A percentile compares a stretch with the other conserved stretches of the same genome.
phyloP scores from a whole-genome alignment of 2,329 filamentous ascomycete genomes.

The Thermomyces lanuginosus region DNA sequence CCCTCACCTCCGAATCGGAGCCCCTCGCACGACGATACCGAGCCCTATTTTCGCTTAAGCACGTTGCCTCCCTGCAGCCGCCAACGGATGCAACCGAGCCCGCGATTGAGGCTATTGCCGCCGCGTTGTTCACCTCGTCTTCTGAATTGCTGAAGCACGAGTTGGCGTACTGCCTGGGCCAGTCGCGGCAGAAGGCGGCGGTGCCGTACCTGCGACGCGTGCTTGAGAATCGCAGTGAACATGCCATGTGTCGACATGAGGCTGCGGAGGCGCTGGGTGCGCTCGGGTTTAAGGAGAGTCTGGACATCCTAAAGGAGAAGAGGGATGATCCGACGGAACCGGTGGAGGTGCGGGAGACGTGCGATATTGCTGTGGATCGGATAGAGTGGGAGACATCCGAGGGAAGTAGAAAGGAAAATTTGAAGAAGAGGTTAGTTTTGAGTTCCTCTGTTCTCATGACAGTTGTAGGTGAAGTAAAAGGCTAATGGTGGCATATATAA shows the following conservation, averaged over 20 bases:
- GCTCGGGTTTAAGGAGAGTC: constrained; percentile 55
- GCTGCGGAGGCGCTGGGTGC: constrained; percentile 89
- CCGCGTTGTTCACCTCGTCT: constrained; percentile 63
- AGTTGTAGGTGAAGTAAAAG: constrained; percentile 6
- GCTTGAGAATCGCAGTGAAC: constrained; percentile 62
- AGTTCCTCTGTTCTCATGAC: constrained; percentile 3
- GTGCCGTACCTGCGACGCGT: constrained; percentile 57
- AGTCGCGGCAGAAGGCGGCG: constrained; percentile 63
- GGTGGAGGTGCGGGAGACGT: constrained; percentile 79
- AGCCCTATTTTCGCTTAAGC: constrained; percentile 93
- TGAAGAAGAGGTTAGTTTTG: constrained; percentile 60
- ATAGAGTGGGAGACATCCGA: constrained; percentile 84
- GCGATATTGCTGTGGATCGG: constrained; percentile 86
- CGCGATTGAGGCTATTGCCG: constrained; percentile 67
- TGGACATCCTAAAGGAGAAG: constrained; percentile 56
- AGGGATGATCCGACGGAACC: constrained; percentile 61
- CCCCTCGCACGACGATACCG: constrained; percentile 82
- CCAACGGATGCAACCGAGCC: constrained; percentile 42
- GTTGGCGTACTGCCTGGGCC: constrained; percentile 88
- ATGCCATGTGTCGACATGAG: constrained; percentile 91
- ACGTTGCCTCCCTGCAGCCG: constrained; percentile 56
- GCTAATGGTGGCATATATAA: constrained; percentile 15
- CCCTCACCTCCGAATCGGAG: constrained; percentile 62
- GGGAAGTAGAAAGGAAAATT: constrained; percentile 52
- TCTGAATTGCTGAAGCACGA: constrained; percentile 93